Evolutionary conservation across 345 rosid species (phyloP).

Genomic region (Murraya paniculata): DNA sequence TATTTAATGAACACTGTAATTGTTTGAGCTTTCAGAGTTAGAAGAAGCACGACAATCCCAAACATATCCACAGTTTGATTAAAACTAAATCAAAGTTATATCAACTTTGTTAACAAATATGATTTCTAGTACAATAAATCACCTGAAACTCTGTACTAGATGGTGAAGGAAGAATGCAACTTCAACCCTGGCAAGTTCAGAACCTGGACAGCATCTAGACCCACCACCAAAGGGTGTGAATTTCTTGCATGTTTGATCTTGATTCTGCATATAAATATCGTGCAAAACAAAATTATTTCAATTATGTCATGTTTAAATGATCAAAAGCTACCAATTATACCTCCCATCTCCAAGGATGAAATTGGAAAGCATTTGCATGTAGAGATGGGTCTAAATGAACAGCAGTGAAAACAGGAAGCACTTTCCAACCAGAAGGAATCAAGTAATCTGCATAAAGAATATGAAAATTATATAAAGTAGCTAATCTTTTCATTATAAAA

Average conservation of each 20-base stretch:
- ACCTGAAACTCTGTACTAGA: constrained; percentile 56
- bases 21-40: no score
- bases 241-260: constrained; percentile 50
- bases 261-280: constrained; percentile 19
- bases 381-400: constrained; percentile 50
- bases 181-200: constrained; percentile 63
- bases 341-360: constrained; percentile 70
- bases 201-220: constrained; percentile 57
- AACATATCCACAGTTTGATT: neutral
- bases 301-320: neutral
- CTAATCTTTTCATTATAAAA: neutral
- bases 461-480: neutral
- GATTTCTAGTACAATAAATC: no score
- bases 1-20: no score
- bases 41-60: no score
- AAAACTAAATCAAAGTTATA: neutral
- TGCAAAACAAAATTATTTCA: neutral
- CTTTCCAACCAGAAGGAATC: constrained; percentile 62
- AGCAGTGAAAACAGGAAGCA: constrained; percentile 55
- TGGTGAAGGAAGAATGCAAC: constrained; percentile 63
- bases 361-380: constrained; percentile 39
- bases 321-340: constrained; percentile 18
- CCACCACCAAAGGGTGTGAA: constrained; percentile 69
- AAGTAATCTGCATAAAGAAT: constrained; percentile 31
- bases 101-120: neutral